phyloP scores from a whole-genome alignment of 2,329 filamentous ascomycete genomes.

The Aspergillus niger region DNA sequence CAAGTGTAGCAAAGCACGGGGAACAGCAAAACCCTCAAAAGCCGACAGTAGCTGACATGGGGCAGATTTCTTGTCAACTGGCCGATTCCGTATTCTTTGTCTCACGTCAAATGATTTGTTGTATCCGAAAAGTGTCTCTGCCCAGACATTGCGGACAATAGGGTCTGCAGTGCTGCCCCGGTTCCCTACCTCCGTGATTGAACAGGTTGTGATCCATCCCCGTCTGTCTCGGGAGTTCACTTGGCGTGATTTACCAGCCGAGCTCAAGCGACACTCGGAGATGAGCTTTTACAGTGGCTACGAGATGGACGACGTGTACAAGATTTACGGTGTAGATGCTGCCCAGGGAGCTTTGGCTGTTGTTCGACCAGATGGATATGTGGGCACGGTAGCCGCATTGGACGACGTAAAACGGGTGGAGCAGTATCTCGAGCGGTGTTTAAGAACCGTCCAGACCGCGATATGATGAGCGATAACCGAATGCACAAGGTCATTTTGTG shows the following conservation, averaged over 20 bases:
- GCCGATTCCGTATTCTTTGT: slow-evolving; percentile 41
- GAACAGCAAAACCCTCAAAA: not conserved
- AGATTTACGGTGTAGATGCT: slow-evolving; percentile 37
- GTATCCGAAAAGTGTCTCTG: slow-evolving; percentile 30
- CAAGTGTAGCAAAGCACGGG: too few relatives aligned
- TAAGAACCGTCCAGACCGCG: slow-evolving; percentile 17
- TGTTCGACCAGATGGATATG: slow-evolving; percentile 44
- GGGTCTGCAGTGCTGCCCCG: slow-evolving; percentile 23
- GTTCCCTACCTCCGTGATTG: slow-evolving; percentile 33
- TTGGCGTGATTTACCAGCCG: slow-evolving; percentile 36
- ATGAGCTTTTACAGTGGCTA: slow-evolving; percentile 40
- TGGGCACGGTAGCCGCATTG: slow-evolving; percentile 33
- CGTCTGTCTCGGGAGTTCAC: slow-evolving; percentile 30
- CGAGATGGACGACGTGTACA: slow-evolving; percentile 39
- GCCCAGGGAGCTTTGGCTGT: slow-evolving; percentile 35
- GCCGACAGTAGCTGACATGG: not conserved
- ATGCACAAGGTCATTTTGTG: not conserved
- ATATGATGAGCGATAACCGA: not conserved
- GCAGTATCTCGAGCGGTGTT: slow-evolving; percentile 27
- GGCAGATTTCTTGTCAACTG: slow-evolving; percentile 39
- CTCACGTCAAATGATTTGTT: slow-evolving; percentile 40
- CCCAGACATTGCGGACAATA: slow-evolving; percentile 26
- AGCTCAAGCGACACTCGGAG: slow-evolving; percentile 37
- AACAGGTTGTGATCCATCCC: slow-evolving; percentile 41
- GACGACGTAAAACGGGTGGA: slow-evolving; percentile 30